Base-by-base conservation (phyloP, 495 filamentous ascomycete genomes). In the Acidiella bohemica region DNA sequence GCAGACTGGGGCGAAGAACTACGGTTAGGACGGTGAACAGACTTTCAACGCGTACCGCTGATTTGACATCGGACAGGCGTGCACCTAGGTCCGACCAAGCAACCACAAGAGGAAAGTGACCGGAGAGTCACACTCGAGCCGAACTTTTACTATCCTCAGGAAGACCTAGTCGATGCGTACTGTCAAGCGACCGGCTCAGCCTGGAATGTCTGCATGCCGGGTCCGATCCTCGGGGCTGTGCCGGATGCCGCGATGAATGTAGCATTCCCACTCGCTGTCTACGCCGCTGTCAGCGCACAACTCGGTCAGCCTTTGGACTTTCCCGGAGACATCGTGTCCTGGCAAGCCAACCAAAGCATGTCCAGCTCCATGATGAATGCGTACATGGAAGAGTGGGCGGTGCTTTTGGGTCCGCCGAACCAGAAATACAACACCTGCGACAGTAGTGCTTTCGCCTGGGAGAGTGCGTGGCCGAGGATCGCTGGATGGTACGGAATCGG, bases 71-170 rank as follows among this genome's bases (percentile, higher is more conserved):
- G 25, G 7, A n/a, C n/a, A 7, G n/a, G 25, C 25, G 24, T 35
- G 14, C 68, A 73, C 46, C 54, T 70, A 25, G 70, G 70, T 20
- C 66, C 66, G 0, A 48, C 61, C 1, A 50, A 50, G 11, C 33
- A 57, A 14, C 71, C 68, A 0, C 58, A 61, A 37, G 57, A 62
- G 36, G 68, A 73, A 51, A 52, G 50, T 25, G 59, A 66, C 47
- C 60, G 62, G 5, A 63, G 67, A 5, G 30, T 50, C 11, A 44
- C 41, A 2, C 18, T 50, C 5, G 62, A 61, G 36, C 56, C 46
- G 3, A 73, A 73, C 53, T 72, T 72, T 54, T 72, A 72, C 59
- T 71, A 67, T 50, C 46, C 50, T 2, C 68, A 73, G 55, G 65
- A 73, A 57, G 65, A 73, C 43, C 32, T 55, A 17, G 50, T 72